These are phyloP conservation scores for Paradendryphiella salina DNA, from an alignment of 2,329 filamentous ascomycete genomes.

Conservation along the genomic window DNA sequence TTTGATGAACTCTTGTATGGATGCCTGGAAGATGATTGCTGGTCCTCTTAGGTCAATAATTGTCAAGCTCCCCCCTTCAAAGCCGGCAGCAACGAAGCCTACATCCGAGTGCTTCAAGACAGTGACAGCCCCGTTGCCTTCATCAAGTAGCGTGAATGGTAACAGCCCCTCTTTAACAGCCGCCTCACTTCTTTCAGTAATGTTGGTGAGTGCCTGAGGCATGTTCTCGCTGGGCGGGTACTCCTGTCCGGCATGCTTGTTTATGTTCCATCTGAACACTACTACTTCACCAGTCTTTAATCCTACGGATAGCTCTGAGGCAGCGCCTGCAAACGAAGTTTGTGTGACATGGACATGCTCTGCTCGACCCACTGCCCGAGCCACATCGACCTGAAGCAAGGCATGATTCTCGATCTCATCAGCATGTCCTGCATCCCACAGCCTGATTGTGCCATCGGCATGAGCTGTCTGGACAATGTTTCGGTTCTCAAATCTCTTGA, in stretches of 20 bases:
- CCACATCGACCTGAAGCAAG: conserved; percentile 83
- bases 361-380: conserved; percentile 76
- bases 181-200: conserved; percentile 72
- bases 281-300: conserved; percentile 81
- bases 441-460: conserved; percentile 83
- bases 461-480: conserved; percentile 87
- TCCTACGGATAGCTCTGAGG: conserved; percentile 83
- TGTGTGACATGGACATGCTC: conserved; percentile 74
- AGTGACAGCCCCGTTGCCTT: conserved; percentile 79
- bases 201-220: conserved; percentile 66
- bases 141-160: conserved; percentile 78
- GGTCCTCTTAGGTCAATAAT: conserved; percentile 89
- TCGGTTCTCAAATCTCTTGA: conserved; percentile 78
- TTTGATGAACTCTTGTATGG: conserved; percentile 73
- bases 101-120: conserved; percentile 85
- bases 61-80: conserved; percentile 76
- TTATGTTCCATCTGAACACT: conserved; percentile 85
- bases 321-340: conserved; percentile 79
- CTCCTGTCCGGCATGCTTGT: conserved; percentile 71
- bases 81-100: conserved; percentile 86
- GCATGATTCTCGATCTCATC: conserved; percentile 89
- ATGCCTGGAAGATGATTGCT: conserved; percentile 75
- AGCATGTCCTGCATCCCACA: conserved; percentile 90
- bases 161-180: conserved; percentile 76
- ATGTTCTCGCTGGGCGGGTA: conserved; percentile 56